A percentile compares a stretch with the other conserved stretches of the same genome.
These are phyloP conservation scores for Solanum virginianum DNA, from an alignment of 257 asterid genomes.

Conservation along the genomic window DNA sequence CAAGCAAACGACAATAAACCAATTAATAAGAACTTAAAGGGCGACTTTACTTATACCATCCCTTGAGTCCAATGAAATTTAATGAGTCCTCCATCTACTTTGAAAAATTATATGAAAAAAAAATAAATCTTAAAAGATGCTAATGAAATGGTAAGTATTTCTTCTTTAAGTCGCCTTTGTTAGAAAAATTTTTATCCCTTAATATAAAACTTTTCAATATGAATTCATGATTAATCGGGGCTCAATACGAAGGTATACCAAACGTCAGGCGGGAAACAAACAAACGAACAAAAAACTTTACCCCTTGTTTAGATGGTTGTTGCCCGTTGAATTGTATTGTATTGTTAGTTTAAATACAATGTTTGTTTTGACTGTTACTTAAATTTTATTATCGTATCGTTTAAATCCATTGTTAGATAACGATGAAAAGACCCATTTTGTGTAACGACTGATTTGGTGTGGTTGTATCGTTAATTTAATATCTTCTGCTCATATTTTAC, in stretches of 20 bases:
- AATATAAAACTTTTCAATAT: accelerated
- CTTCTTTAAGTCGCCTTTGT: background rate
- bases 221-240: accelerated
- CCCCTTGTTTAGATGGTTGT: too few relatives aligned
- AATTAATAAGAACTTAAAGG: background rate
- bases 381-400: too few relatives aligned
- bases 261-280: background rate
- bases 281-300: background rate
- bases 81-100: background rate
- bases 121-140: background rate
- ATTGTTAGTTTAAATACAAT: too few relatives aligned
- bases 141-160: background rate
- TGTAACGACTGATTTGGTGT: too few relatives aligned
- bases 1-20: background rate
- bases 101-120: background rate
- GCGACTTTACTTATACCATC: background rate
- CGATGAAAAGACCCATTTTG: too few relatives aligned
- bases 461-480: too few relatives aligned
- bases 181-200: background rate
- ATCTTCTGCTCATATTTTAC: too few relatives aligned
- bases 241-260: accelerated
- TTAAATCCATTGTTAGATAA: too few relatives aligned
- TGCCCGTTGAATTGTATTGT: too few relatives aligned
- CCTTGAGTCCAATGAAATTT: background rate
- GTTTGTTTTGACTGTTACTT: too few relatives aligned